Base-by-base conservation (phyloP, 441 rosid genomes). In the Mallotus repandus region DNA sequence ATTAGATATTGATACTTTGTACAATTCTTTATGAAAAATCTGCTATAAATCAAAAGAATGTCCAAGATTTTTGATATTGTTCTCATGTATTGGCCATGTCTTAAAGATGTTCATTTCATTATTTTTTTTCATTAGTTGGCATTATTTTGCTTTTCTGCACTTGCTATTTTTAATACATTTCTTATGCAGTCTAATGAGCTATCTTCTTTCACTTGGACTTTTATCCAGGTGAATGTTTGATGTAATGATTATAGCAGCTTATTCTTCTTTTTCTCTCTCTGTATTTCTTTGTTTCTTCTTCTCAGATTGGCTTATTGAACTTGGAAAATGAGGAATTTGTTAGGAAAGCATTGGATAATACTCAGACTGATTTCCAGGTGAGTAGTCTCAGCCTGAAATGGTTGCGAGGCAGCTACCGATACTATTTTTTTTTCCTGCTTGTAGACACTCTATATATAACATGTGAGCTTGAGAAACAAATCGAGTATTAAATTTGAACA, bases 321-420 rank as follows among this genome's bases (percentile, higher is more conserved):
- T 83, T 96, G 93, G 99, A 94, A 78, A 85, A 96, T 69, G 99
- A 96, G 84, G 98, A 92, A 18, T 89, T 89, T 25, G 98, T 85
- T 43, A 70, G 62, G 78, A 85, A 79, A 74, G n/a, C 92, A 49
- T 85, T 94, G 74, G 95, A 88, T 72, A 84, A 52, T 53, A 80
- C 81, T 77, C 95, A 91, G 71, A 74, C 77, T 67, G 76, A 83
- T 79, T 88, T 94, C 74, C 99, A 96, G 95, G 98, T 92, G 77
- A 79, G 80, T 70, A 68, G 69, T 58, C 25, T 59, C 21, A 52
- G 32, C 29, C 46, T 48, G 50, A 8, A 74, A 46, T 16, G 46
- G 74, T 12, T 80, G 70, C 57, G 15, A 46, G 66, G 35, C 21
- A 25, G 59, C 46, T 56, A 56, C 60, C 35, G 46, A 7, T 59